phyloP scores from a whole-genome alignment of 2,329 filamentous ascomycete genomes.

The Botrytis deweyae region DNA sequence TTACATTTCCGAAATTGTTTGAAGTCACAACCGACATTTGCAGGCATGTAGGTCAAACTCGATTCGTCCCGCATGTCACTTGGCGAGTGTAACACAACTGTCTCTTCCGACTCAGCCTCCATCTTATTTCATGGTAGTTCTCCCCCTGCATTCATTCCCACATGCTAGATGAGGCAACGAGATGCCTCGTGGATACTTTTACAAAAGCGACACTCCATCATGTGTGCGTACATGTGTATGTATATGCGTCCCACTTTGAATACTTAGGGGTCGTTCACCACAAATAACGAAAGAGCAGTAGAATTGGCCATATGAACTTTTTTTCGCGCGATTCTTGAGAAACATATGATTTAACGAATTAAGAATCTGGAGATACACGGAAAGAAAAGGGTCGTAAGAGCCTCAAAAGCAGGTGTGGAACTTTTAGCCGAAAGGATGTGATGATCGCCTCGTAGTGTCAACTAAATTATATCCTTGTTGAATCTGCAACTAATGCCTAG shows the following conservation, averaged over 20 bases:
- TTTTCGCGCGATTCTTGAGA: background rate
- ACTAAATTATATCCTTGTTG: background rate
- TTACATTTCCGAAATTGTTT: background rate
- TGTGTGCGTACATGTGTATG: background rate
- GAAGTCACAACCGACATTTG: background rate
- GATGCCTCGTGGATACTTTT: background rate
- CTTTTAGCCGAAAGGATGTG: background rate
- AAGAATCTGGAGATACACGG: background rate
- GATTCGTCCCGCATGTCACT: background rate
- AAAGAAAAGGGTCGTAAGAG: background rate
- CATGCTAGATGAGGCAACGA: slow-evolving; percentile 2
- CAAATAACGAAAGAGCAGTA: background rate
- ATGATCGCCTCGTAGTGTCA: background rate
- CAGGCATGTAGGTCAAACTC: slow-evolving; percentile 1
- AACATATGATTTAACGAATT: background rate
- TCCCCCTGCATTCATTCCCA: background rate
- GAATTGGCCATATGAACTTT: background rate
- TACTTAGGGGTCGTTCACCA: background rate
- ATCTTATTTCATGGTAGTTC: background rate
- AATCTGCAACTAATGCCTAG: background rate
- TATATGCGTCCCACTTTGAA: background rate
- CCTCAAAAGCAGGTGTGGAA: background rate
- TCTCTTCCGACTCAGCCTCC: background rate
- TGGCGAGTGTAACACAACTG: background rate
- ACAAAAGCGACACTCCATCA: background rate